Base-by-base conservation (phyloP, 305 asterid genomes). In the Withania somnifera region DNA sequence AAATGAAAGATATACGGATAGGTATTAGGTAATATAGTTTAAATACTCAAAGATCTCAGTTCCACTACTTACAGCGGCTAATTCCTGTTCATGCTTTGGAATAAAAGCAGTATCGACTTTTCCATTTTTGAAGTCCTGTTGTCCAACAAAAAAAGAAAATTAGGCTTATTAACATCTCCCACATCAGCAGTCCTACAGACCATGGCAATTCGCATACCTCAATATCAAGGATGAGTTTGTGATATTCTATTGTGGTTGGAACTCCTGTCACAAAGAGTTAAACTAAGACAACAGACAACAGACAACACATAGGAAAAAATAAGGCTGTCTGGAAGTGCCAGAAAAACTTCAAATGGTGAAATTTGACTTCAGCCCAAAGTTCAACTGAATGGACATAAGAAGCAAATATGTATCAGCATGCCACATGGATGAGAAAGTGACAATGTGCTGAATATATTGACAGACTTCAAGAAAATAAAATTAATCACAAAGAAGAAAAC, bases 211-310 rank as follows among this genome's bases (percentile, higher is more conserved):
- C 66, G 58, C 88, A 40, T 83, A 94, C 99, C 97, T 95, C 99
- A 14, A 95, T 77, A 47, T 94, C 98, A 82, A 95, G 97, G 90
- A 95, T 93, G 84, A 95, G 98, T 90, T 95, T 95, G 85, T 95
- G 99, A 93, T 94, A 95, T 0, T 94, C 98, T 76, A 95, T 94
- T 79, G 99, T 95, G 26, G 98, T 94, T 54, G 99, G 99, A 79
- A 95, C 96, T 80, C 99, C 98, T 95, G 89, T 83, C n/a, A 58
- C 28, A 77, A 4, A 24, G 34, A 54, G 66, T 47, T 9, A 26
- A 60, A 26, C 5, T 60, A 10, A 60, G 36, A 24, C 67, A 58
- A 58, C 67, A 60, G 36, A 24, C 67, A 58, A 58, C 67, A 58
- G 36, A 11, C 11, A 58, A 11, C 24, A 60, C 26, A n/a, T 50